Evolutionary conservation across 2,329 filamentous ascomycete species (phyloP).

Genomic region (Claviceps sp.): DNA sequence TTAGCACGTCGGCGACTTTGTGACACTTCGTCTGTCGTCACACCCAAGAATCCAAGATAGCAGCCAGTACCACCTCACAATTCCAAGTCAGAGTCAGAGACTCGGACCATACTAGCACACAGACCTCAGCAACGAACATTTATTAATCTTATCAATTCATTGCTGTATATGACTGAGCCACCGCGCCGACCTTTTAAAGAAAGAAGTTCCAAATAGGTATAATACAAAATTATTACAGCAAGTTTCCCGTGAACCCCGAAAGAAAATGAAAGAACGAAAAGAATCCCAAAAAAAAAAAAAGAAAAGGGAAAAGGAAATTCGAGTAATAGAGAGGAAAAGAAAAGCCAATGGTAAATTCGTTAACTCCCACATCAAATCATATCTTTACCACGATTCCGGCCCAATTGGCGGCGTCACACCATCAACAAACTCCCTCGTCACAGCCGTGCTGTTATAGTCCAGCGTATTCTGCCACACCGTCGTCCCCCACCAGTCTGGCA

Average conservation of each 20-base stretch:
- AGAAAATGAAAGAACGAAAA: not conserved
- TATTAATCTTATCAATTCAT: no score
- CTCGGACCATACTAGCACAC: no score
- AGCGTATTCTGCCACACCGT: constrained; percentile 16
- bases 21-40: no score
- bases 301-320: not conserved
- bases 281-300: not conserved
- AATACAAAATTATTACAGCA: not conserved
- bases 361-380: no score
- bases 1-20: no score
- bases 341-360: no score
- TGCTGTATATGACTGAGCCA: no score
- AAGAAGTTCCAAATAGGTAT: not conserved
- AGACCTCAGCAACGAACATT: no score
- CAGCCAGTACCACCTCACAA: no score
- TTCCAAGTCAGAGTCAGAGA: no score
- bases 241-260: not conserved
- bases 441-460: constrained; percentile 15
- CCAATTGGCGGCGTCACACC: constrained; percentile 16
- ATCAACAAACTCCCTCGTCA: constrained; percentile 14
- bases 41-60: no score
- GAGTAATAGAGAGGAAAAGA: not conserved
- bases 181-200: no score
- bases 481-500: constrained; percentile 38
- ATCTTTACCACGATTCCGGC: constrained; percentile 13